Evolutionary conservation across 2,329 filamentous ascomycete genomes (phyloP).

Genomic region (Tolypocladium ovalisporum): DNA sequence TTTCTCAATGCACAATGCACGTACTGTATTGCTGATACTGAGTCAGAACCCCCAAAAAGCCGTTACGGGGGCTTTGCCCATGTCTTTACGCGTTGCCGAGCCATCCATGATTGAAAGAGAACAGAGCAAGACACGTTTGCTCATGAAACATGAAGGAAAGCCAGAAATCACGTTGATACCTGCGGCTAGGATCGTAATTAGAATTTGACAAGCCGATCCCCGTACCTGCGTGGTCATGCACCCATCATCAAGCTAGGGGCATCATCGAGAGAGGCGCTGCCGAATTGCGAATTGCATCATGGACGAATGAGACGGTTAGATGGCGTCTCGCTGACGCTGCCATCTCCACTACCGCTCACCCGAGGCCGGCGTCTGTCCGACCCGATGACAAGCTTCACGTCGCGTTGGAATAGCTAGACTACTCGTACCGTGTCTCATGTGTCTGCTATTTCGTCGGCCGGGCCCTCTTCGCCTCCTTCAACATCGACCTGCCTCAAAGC

Average conservation of each 20-base stretch:
- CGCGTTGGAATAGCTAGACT: background rate
- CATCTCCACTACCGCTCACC: background rate
- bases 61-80: too few relatives aligned
- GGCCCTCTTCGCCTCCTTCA: background rate
- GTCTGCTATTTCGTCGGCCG: background rate
- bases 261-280: background rate
- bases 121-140: background rate
- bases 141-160: background rate
- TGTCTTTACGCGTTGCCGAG: too few relatives aligned
- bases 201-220: background rate
- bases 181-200: background rate
- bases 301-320: background rate
- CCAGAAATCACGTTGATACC: background rate
- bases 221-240: background rate
- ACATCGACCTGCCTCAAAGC: background rate
- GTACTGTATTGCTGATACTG: too few relatives aligned
- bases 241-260: background rate
- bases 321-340: background rate
- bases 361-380: background rate
- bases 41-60: too few relatives aligned
- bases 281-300: background rate
- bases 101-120: background rate
- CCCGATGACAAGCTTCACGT: background rate
- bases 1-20: background rate
- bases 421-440: background rate